Base-by-base conservation (phyloP, 768 basidiomycete species). In the Leccinum aurantiacum region DNA sequence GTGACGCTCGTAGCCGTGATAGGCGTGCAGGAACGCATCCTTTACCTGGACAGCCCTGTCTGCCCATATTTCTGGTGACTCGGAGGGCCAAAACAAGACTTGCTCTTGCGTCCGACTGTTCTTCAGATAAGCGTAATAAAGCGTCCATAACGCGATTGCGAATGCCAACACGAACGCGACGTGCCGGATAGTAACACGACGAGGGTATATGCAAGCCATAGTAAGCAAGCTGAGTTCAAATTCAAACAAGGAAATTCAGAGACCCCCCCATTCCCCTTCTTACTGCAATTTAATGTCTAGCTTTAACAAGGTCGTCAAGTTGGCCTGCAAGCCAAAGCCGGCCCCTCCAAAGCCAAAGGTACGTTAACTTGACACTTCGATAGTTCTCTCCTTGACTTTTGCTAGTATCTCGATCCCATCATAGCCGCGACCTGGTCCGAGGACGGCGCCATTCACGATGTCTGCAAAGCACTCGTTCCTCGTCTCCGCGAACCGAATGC, bases 281-380 rank as follows among this genome's bases (percentile, higher is more conserved):
- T 22, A 46, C 44, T 46, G 44, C 19, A 46, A 25, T 25, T 14
- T 48, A 22, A 89, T 89, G 88, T 88, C 89, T 67, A 88, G 86
- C 76, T 90, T 82, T 75, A 90, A 92, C 80, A 92, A 98, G 81
- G 88, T 91, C 70, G 91, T 98, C 67, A 97, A 96, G 78, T 78
- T 93, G 72, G 97, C 96, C 14, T 98, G 95, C 78, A 98, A 98
- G 82, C 93, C 95, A 58, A 98, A 98, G 79, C 86, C 92, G 50
- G 93, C 93, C 2, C 88, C 93, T 2, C 97, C 97, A 62, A 99
- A 99, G 78, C 77, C 93, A 64, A 99, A 99, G 84, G 95, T 93
- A 76, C 72, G 24, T 25, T 27, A 7, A 24, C 22, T 27, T 2
- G 47, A 19, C 48, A 24, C 24, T 6, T 25, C 13, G 14, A 44